phyloP scores from a whole-genome alignment of 2,329 filamentous ascomycete species.

The Nemania sp. region DNA sequence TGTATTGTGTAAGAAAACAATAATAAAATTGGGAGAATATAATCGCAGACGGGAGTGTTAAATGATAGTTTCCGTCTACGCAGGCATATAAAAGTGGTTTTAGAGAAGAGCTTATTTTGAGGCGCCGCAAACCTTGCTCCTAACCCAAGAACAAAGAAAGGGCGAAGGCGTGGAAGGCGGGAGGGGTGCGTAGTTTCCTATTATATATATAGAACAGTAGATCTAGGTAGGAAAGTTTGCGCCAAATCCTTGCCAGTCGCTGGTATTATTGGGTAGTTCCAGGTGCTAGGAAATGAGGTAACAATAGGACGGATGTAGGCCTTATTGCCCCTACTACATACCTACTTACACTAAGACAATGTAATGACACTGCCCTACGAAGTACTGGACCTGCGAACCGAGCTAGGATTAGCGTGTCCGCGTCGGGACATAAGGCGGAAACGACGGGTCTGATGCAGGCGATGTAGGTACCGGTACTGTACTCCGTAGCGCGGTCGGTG shows the following conservation, averaged over 20 bases:
- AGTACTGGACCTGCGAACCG: background rate
- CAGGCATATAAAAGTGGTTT: background rate
- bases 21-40: background rate
- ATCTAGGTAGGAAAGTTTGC: background rate
- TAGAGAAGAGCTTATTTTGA: background rate
- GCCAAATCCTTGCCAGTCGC: slow-evolving; percentile 8
- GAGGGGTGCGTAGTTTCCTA: slow-evolving; percentile 24
- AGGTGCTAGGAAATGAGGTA: background rate
- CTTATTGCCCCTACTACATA: background rate
- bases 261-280: background rate
- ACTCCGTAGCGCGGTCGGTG: too few species aligned
- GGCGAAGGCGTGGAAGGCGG: background rate
- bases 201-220: too few species aligned
- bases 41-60: background rate
- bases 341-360: too few species aligned
- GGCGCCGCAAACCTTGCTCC: background rate
- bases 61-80: background rate
- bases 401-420: slow-evolving; percentile 8
- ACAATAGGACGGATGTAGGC: background rate
- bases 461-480: too few species aligned
- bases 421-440: slow-evolving; percentile 10
- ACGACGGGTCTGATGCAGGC: slow-evolving; percentile 1
- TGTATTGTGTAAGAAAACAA: too few species aligned
- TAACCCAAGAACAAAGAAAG: slow-evolving; percentile 1
- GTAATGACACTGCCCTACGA: too few species aligned